Conservation (phyloP, 257 asterid genomes). For the Solanum gracilifrons region DNA sequence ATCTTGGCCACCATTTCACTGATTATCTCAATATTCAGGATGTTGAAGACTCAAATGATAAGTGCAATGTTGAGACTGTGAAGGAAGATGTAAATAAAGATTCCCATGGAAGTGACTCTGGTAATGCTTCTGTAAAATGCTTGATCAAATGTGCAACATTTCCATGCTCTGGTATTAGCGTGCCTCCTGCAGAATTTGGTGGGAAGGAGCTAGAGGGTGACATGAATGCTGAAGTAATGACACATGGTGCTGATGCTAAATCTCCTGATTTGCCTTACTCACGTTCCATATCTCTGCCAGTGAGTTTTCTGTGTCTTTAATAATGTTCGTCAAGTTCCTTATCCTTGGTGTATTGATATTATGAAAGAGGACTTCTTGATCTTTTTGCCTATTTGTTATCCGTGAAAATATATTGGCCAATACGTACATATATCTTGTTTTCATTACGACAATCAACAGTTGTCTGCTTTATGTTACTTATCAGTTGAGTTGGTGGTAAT, state of each 20-base stretch:
- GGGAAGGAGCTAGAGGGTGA: conserved; percentile 1
- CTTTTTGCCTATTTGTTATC: background rate
- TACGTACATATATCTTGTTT: background rate
- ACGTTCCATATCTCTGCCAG: conserved; percentile 16
- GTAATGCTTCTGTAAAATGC: conserved; percentile 4
- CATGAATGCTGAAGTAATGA: background rate
- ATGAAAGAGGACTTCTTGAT: background rate
- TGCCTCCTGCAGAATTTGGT: background rate
- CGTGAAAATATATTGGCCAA: background rate
- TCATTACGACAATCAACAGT: background rate
- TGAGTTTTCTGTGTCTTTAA: conserved; percentile 14
- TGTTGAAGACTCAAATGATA: background rate
- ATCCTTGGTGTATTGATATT: background rate
- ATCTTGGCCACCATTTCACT: conserved; percentile 18
- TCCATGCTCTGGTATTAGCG: background rate
- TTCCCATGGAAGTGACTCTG: background rate
- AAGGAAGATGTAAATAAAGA: conserved; percentile 8
- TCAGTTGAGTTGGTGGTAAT: background rate
- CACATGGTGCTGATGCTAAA: background rate
- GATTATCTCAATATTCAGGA: conserved; percentile 15
- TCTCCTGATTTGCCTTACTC: conserved; percentile 13
- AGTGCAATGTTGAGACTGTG: background rate
- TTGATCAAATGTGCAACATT: conserved; percentile 8
- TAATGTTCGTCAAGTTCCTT: background rate
- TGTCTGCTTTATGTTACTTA: background rate